phyloP scores from a whole-genome alignment of 2,329 filamentous ascomycete genomes.

The Fusarium cyanostomum region DNA sequence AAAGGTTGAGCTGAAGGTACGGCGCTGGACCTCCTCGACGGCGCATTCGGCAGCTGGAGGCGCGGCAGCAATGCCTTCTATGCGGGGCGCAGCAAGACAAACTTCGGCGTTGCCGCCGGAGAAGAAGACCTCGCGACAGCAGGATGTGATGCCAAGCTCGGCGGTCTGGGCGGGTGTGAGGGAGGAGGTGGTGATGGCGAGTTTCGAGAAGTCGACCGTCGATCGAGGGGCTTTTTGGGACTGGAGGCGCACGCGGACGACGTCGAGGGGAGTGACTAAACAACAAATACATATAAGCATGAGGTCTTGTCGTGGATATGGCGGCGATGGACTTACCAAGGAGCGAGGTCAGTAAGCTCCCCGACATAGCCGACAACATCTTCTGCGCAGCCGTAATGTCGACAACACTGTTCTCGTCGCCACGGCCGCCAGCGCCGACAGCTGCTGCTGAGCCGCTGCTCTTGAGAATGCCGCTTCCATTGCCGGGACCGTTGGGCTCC shows the following conservation, averaged over 20 bases:
- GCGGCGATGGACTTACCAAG: constrained; percentile 69
- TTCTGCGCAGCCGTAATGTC: constrained; percentile 87
- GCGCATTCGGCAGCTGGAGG: constrained; percentile 74
- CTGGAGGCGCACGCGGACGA: constrained; percentile 93
- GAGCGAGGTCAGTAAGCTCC: constrained; percentile 88
- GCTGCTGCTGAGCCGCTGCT: constrained; percentile 15
- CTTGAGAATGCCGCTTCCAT: constrained; percentile 9
- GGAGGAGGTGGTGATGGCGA: constrained; percentile 65
- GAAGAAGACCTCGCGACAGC: constrained; percentile 98
- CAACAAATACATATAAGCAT: constrained; percentile 16
- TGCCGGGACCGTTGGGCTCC: constrained; percentile 22
- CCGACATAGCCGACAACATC: constrained; percentile 93
- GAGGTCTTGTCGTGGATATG: too few species aligned
- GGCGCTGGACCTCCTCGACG: constrained; percentile 85
- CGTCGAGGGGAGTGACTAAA: constrained; percentile 91
- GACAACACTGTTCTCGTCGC: constrained; percentile 51
- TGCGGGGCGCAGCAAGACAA: constrained; percentile 76
- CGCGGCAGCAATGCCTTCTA: constrained; percentile 57
- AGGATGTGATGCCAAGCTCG: constrained; percentile 90
- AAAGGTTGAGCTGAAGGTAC: constrained; percentile 87
- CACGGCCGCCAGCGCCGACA: constrained; percentile 13
- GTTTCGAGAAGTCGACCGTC: constrained; percentile 63
- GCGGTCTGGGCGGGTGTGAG: constrained; percentile 76
- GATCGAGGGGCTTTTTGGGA: constrained; percentile 71
- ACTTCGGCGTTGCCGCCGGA: constrained; percentile 84